Percentiles rank a stretch among this genome's conserved stretches.
phyloP scores from a whole-genome alignment of 306 rosid genomes.

The Argentina anserina region DNA sequence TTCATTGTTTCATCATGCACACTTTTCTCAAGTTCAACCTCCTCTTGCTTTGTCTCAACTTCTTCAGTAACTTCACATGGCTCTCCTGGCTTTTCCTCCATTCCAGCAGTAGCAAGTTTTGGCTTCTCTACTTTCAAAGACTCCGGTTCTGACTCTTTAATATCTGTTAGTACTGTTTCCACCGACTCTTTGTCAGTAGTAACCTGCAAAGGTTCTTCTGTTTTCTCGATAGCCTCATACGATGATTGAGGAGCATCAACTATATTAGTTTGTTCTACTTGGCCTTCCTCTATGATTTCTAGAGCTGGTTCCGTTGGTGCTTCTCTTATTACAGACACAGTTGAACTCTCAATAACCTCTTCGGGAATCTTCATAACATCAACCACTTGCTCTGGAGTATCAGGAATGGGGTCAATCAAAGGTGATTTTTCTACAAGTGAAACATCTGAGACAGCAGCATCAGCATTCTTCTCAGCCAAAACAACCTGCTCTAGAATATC shows the following conservation, averaged over 20 bases:
- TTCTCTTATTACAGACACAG: slow-evolving; percentile 14
- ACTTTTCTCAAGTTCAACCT: slow-evolving; percentile 28
- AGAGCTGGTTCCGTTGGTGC: slow-evolving; percentile 12
- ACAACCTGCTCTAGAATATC: slow-evolving; percentile 23
- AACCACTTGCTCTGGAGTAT: slow-evolving; percentile 20
- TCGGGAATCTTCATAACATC: slow-evolving; percentile 15
- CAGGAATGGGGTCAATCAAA: slow-evolving; percentile 31
- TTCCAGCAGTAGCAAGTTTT: slow-evolving; percentile 18
- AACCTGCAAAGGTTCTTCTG: slow-evolving; percentile 17
- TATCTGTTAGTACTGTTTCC: slow-evolving; percentile 20
- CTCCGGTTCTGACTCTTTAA: not conserved
- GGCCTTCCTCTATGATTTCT: slow-evolving; percentile 19
- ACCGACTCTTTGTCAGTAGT: slow-evolving; percentile 20
- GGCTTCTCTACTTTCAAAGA: slow-evolving; percentile 8
- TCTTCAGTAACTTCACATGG: slow-evolving; percentile 19
- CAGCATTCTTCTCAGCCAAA: slow-evolving; percentile 16
- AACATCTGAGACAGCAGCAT: slow-evolving; percentile 25
- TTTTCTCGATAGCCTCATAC: slow-evolving; percentile 28
- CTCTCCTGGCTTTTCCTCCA: slow-evolving; percentile 35
- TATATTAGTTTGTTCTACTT: slow-evolving; percentile 33
- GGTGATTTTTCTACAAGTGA: slow-evolving; percentile 16
- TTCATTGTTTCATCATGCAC: slow-evolving; percentile 15
- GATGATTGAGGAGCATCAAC: slow-evolving; percentile 26
- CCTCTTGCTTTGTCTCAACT: slow-evolving; percentile 27
- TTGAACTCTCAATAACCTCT: slow-evolving; percentile 5